Conservation (phyloP, 2,329 filamentous ascomycete species). For the Penicillium polonicum region DNA sequence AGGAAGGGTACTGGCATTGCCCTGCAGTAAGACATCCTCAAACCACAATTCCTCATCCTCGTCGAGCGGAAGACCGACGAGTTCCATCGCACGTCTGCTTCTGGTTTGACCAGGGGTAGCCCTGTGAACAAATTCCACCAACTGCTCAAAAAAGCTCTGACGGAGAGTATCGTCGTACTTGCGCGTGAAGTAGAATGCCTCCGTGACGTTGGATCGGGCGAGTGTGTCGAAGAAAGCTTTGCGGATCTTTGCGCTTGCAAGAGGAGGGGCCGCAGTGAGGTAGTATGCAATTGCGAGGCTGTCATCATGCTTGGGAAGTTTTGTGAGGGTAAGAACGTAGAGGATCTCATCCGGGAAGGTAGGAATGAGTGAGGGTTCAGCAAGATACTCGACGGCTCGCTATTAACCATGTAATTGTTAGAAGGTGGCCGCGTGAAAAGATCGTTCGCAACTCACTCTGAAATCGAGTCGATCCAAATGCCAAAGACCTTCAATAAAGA, state of each 20-base stretch:
- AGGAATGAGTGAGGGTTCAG: slow-evolving; percentile 74
- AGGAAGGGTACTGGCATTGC: slow-evolving; percentile 63
- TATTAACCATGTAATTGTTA: slow-evolving; percentile 30
- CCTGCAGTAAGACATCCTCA: slow-evolving; percentile 63
- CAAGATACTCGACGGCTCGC: slow-evolving; percentile 70
- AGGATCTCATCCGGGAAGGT: slow-evolving; percentile 85
- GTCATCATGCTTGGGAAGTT: slow-evolving; percentile 60
- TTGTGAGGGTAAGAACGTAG: slow-evolving; percentile 60
- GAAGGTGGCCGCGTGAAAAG: not conserved
- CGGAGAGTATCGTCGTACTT: slow-evolving; percentile 62
- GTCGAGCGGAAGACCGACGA: slow-evolving; percentile 72
- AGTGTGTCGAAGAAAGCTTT: slow-evolving; percentile 69
- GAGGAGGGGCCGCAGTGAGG: slow-evolving; percentile 68
- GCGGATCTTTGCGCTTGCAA: slow-evolving; percentile 63
- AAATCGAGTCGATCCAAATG: slow-evolving; percentile 72
- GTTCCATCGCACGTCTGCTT: slow-evolving; percentile 62
- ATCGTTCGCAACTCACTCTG: slow-evolving; percentile 43
- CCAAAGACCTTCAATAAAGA: slow-evolving; percentile 81
- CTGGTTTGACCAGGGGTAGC: slow-evolving; percentile 39
- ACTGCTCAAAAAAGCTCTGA: slow-evolving; percentile 63
- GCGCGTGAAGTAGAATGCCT: slow-evolving; percentile 72
- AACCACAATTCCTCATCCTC: slow-evolving; percentile 72
- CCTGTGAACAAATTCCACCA: slow-evolving; percentile 60
- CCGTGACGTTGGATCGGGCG: slow-evolving; percentile 64
- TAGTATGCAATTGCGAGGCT: slow-evolving; percentile 74